Percentiles rank a stretch among this genome's conserved stretches.
Conservation (phyloP, 2,329 filamentous ascomycete genomes). For the Trichoderma sp. region DNA sequence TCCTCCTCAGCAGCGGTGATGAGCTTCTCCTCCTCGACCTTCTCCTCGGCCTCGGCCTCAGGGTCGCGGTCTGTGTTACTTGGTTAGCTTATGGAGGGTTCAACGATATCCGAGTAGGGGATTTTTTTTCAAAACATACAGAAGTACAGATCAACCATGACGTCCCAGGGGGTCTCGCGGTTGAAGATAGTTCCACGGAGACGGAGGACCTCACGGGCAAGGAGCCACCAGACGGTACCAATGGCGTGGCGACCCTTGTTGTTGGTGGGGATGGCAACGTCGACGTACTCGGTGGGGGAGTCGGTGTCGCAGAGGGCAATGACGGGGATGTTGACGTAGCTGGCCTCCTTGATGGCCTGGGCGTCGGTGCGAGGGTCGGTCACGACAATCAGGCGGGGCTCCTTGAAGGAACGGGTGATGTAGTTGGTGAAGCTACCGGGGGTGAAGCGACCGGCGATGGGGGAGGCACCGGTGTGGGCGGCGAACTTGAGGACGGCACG, state of each 20-base stretch:
- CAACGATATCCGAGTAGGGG: not conserved
- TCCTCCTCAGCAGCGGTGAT: conserved; percentile 80
- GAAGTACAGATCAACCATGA: conserved; percentile 99
- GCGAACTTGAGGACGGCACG: conserved; percentile 99
- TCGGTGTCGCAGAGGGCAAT: conserved; percentile 99
- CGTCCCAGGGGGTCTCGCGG: conserved; percentile 97
- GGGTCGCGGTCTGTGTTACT: conserved; percentile 77
- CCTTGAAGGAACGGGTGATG: conserved; percentile 99
- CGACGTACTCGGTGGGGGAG: conserved; percentile 99
- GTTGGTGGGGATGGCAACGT: conserved; percentile 99
- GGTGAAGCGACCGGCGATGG: conserved; percentile 99
- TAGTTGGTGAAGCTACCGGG: conserved; percentile 99
- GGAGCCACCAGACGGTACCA: conserved; percentile 98
- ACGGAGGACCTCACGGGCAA: conserved; percentile 98
- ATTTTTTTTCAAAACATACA: conserved; percentile 51
- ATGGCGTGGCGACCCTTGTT: conserved; percentile 99
- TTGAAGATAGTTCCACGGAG: conserved; percentile 94
- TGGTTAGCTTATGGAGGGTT: conserved; percentile 18
- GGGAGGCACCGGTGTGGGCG: conserved; percentile 93
- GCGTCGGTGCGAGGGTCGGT: conserved; percentile 99
- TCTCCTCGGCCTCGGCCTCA: conserved; percentile 99
- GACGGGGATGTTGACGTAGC: conserved; percentile 99
- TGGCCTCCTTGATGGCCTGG: conserved; percentile 99
- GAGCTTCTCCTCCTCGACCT: conserved; percentile 89
- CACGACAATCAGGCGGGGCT: conserved; percentile 98